phyloP scores from a whole-genome alignment of 805 yeast species.

The Candida tallmaniae region DNA sequence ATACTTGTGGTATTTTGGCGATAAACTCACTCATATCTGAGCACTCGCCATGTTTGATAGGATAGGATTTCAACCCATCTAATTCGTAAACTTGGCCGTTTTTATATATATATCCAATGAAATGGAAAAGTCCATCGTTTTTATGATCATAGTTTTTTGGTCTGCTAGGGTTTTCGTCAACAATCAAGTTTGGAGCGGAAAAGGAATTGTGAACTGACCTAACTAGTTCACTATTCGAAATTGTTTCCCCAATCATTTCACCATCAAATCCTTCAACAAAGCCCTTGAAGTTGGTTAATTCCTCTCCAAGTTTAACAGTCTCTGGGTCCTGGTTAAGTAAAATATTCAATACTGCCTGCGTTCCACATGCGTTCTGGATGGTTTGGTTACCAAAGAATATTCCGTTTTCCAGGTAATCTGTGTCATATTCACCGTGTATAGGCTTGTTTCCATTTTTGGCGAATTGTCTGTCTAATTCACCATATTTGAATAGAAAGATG shows the following conservation, averaged over 20 bases:
- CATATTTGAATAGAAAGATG: constrained; percentile 59
- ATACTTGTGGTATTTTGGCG: constrained; percentile 38
- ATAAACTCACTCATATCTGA: constrained; percentile 36
- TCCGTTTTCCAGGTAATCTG: constrained; percentile 23
- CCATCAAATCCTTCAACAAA: constrained; percentile 54
- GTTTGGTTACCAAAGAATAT: constrained; percentile 62
- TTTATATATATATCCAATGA: constrained; percentile 48
- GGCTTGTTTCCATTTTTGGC: constrained; percentile 31
- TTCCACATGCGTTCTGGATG: constrained; percentile 70
- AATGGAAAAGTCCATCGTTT: constrained; percentile 55
- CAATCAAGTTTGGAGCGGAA: constrained; percentile 48
- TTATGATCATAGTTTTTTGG: constrained; percentile 26
- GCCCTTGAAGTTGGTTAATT: constrained; percentile 41
- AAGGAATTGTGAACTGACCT: constrained; percentile 59
- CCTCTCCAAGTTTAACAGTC: constrained; percentile 44
- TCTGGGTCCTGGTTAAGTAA: constrained; percentile 35
- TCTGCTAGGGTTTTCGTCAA: constrained; percentile 36
- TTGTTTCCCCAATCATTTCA: constrained; percentile 55
- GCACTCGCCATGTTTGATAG: constrained; percentile 48
- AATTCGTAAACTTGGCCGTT: constrained; percentile 51
- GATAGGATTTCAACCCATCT: constrained; percentile 56
- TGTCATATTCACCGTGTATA: constrained; percentile 41
- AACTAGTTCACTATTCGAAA: constrained; percentile 54
- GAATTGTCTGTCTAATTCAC: constrained; percentile 31
- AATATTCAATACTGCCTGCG: constrained; percentile 61